Evolutionary conservation across 1,139 yeast genomes (phyloP).

Genomic region (Lodderomyces beijingensis): DNA sequence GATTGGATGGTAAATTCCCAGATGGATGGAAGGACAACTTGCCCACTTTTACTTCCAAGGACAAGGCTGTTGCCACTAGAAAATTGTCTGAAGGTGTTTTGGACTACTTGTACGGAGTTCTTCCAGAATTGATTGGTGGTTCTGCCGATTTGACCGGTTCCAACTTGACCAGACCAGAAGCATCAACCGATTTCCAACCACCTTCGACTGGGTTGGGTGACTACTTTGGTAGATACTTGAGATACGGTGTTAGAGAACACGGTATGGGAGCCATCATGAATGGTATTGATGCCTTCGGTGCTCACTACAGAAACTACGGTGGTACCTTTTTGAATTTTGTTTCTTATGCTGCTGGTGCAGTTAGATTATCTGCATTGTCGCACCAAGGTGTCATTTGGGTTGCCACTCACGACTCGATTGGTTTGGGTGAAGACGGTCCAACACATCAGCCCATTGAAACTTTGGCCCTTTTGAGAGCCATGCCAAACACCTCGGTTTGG

Average conservation of each 20-base stretch:
- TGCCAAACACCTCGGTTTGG: slow-evolving; percentile 95
- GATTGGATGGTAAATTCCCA: slow-evolving; percentile 81
- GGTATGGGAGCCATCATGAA: slow-evolving; percentile 99
- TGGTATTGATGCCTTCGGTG: slow-evolving; percentile 96
- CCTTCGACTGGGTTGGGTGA: slow-evolving; percentile 78
- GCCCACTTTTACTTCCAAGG: slow-evolving; percentile 76
- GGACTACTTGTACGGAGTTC: slow-evolving; percentile 52
- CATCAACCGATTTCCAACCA: slow-evolving; percentile 91
- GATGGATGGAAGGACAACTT: slow-evolving; percentile 72
- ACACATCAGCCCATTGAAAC: slow-evolving; percentile 99
- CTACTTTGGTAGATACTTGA: slow-evolving; percentile 89
- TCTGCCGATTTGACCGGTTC: slow-evolving; percentile 99
- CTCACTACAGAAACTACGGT: slow-evolving; percentile 88
- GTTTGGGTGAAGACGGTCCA: slow-evolving; percentile 99
- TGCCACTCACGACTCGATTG: slow-evolving; percentile 98
- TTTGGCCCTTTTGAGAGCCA: slow-evolving; percentile 94
- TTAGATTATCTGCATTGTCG: slow-evolving; percentile 90
- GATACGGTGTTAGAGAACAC: slow-evolving; percentile 99
- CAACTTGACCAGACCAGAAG: slow-evolving; percentile 87
- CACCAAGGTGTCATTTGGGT: slow-evolving; percentile 95
- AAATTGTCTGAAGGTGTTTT: slow-evolving; percentile 87
- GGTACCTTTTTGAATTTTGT: slow-evolving; percentile 99
- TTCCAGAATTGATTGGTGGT: slow-evolving; percentile 96
- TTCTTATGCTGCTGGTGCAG: slow-evolving; percentile 96
- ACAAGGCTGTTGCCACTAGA: slow-evolving; percentile 89